phyloP scores from a whole-genome alignment of 2,329 filamentous ascomycete genomes.

The Fusarium guadeloupense region DNA sequence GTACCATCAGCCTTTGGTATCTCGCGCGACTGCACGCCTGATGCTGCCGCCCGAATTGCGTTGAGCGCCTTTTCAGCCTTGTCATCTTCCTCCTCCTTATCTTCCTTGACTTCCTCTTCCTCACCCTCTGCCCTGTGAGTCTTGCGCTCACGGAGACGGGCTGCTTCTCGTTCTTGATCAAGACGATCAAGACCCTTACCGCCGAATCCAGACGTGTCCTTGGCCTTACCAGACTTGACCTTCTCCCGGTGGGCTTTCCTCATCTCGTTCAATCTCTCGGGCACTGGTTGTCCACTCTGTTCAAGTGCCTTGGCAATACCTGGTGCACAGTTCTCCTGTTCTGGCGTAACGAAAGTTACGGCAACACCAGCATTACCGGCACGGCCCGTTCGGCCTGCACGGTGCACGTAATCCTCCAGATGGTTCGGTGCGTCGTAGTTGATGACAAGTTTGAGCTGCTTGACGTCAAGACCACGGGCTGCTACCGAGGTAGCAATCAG shows the following conservation, averaged over 20 bases:
- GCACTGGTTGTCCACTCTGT: slow-evolving; percentile 86
- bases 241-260: slow-evolving; percentile 83
- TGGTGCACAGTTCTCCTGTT: slow-evolving; percentile 89
- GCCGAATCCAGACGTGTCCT: slow-evolving; percentile 89
- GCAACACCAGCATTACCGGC: slow-evolving; percentile 95
- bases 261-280: slow-evolving; percentile 73
- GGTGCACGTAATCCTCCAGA: slow-evolving; percentile 95
- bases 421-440: slow-evolving; percentile 96
- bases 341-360: slow-evolving; percentile 90
- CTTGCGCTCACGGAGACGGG: slow-evolving; percentile 85
- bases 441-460: slow-evolving; percentile 93
- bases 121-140: slow-evolving; percentile 89
- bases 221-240: slow-evolving; percentile 91
- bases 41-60: slow-evolving; percentile 70
- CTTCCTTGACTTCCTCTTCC: slow-evolving; percentile 83
- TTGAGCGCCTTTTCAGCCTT: slow-evolving; percentile 75
- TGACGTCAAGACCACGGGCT: slow-evolving; percentile 93
- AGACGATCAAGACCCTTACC: slow-evolving; percentile 93
- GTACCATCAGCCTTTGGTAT: slow-evolving; percentile 55
- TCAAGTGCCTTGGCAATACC: slow-evolving; percentile 92
- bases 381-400: slow-evolving; percentile 90
- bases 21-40: slow-evolving; percentile 64
- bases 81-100: slow-evolving; percentile 70
- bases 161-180: slow-evolving; percentile 89
- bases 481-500: slow-evolving; percentile 95